Evolutionary conservation across 2,329 filamentous ascomycete species (phyloP), one percentile per base, ranked within the genome.

Genomic region (Botrytis sinoallii): DNA sequence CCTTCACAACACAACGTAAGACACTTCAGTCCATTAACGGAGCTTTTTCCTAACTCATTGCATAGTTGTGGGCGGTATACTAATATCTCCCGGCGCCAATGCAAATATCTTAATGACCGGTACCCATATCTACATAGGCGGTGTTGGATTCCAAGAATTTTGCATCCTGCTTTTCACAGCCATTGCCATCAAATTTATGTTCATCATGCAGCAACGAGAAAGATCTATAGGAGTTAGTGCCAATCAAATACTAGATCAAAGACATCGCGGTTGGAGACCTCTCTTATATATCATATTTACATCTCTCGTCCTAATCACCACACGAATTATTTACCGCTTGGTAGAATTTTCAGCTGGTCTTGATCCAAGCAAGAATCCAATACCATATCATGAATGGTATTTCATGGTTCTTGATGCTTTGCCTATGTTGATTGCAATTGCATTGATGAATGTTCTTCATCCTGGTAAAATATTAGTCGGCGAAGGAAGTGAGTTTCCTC

Each of bases 281-380:
- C 73, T 78, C 22, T 80, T 84, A 3, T 85, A 82, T 71, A 79
- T 81, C 1, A 77, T 86, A 0, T 86, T 85, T 74, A 79, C 79
- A 8, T 79, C 79, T 0, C 78, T 87, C 18, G 74, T 75, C 0
- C 80, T 86, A 48, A 86, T 87, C 74, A 84, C 84, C 0, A 76
- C 85, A 42, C 86, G 89, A 48, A 90, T 91, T 79, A 85, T 89
- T 75, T 92, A 87, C 81, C 87, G 89, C 44, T 83, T 92, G 2
- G 80, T 84, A 70, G 88, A 91, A 79, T 91, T 87, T 77, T 83
- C 84, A 0, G 81, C 82, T 6, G 87, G 86, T 18, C 77, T 85
- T 32, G 73, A 76, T 55, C 77, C 79, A 9, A 76, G 80, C n/a
- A 87, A 86, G 52, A 82, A 0, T 81, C 88, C 35, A 42, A 55